Percentiles rank a stretch among this genome's conserved stretches.
Evolutionary conservation across 2,329 filamentous ascomycete species (phyloP).

Genomic region (Pseudocercospora ulei): DNA sequence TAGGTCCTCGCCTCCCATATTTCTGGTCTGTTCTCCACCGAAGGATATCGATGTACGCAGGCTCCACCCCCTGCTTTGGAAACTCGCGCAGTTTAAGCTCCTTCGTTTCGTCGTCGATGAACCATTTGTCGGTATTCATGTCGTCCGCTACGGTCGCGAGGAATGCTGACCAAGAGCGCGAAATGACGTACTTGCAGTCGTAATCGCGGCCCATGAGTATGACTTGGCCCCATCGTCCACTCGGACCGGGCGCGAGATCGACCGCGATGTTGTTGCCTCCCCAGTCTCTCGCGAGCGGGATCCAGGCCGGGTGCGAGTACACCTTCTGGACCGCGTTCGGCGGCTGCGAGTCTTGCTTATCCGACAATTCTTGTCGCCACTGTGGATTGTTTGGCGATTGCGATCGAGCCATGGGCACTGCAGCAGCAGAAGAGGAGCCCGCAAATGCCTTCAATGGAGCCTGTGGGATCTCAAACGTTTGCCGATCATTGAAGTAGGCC

Average conservation of each 20-base stretch:
- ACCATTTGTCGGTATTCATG: conserved; percentile 77
- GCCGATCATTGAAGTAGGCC: conserved; percentile 60
- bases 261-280: conserved; percentile 95
- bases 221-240: conserved; percentile 88
- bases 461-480: conserved; percentile 50
- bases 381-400: conserved; percentile 36
- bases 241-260: conserved; percentile 80
- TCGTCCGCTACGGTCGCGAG: conserved; percentile 83
- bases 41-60: conserved; percentile 86
- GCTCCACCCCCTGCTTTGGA: conserved; percentile 78
- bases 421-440: conserved; percentile 52
- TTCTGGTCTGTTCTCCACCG: conserved; percentile 95
- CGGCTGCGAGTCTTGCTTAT: conserved; percentile 80
- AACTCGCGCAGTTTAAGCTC: conserved; percentile 92
- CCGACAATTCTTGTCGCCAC: conserved; percentile 78
- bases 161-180: conserved; percentile 82
- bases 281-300: conserved; percentile 93
- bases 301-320: conserved; percentile 91
- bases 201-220: conserved; percentile 96
- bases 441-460: conserved; percentile 63
- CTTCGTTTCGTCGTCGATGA: conserved; percentile 80
- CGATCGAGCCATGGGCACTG: conserved; percentile 34
- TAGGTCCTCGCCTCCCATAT: conserved; percentile 54
- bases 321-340: conserved; percentile 78
- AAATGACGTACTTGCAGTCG: conserved; percentile 95